Evolutionary conservation across 331 rosid genomes (phyloP).

Genomic region (Quercus lobata): DNA sequence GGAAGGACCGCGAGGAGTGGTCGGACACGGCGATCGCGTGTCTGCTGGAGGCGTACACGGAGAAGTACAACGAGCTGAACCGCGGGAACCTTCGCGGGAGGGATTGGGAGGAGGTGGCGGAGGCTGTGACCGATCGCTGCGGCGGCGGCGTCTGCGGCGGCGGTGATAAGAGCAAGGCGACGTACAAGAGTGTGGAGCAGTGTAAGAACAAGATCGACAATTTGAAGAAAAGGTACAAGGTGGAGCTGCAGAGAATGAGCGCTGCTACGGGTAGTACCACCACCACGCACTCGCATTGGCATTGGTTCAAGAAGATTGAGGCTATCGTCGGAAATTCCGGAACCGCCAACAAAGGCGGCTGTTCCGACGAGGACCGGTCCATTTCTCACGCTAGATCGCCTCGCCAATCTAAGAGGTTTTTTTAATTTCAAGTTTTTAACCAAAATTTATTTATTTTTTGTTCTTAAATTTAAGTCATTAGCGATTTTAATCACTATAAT

Average conservation of each 20-base stretch:
- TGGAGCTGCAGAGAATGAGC: constrained; percentile 27
- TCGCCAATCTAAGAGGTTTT: not conserved
- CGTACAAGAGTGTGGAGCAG: constrained; percentile 26
- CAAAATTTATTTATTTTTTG: too few relatives aligned
- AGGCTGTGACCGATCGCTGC: constrained; percentile 11
- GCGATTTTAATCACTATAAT: too few relatives aligned
- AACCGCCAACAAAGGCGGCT: not conserved
- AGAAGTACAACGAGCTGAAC: constrained; percentile 30
- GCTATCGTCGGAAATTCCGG: constrained; percentile 16
- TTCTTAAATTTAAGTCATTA: too few relatives aligned
- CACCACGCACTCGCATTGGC: constrained; percentile 34
- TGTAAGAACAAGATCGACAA: constrained; percentile 33
- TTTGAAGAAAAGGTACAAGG: constrained; percentile 29
- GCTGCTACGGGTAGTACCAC: constrained; percentile 7
- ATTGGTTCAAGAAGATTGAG: constrained; percentile 35
- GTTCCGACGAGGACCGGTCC: constrained; percentile 19
- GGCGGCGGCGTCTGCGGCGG: not conserved
- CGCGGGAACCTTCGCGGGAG: constrained; percentile 41
- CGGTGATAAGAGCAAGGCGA: not conserved
- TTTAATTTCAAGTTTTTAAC: not conserved
- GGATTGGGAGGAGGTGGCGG: constrained; percentile 36
- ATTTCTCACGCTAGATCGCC: not conserved
- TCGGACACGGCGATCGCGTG: constrained; percentile 31
- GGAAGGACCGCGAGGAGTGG: constrained; percentile 40
- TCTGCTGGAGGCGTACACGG: constrained; percentile 32